These are phyloP conservation scores for Euphorbia celastroides DNA, from an alignment of 441 rosid species.

Conservation along the genomic window DNA sequence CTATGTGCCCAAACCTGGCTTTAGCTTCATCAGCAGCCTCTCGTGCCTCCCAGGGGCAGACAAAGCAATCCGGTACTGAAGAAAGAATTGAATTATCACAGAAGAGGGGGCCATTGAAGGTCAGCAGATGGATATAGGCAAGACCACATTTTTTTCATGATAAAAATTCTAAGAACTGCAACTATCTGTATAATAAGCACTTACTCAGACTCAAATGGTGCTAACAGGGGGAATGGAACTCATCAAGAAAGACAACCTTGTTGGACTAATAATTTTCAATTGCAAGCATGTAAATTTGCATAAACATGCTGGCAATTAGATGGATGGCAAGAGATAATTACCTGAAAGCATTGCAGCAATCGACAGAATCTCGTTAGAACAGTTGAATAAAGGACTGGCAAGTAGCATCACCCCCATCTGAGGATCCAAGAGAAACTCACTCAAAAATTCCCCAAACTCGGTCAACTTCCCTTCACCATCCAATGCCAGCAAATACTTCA, in stretches of 20 bases:
- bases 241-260: slow-evolving; percentile 77
- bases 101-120: slow-evolving; percentile 98
- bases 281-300: slow-evolving; percentile 28
- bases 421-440: slow-evolving; percentile 97
- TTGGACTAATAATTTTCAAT: slow-evolving; percentile 32
- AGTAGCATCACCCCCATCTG: slow-evolving; percentile 99
- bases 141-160: too few species aligned
- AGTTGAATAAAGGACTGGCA: slow-evolving; percentile 87
- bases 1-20: slow-evolving; percentile 94
- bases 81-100: slow-evolving; percentile 89
- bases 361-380: slow-evolving; percentile 94
- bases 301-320: slow-evolving; percentile 34
- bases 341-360: slow-evolving; percentile 97
- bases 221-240: slow-evolving; percentile 78
- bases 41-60: slow-evolving; percentile 99
- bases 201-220: slow-evolving; percentile 73
- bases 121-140: slow-evolving; percentile 99
- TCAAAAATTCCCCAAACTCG: slow-evolving; percentile 90
- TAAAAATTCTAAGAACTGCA: slow-evolving; percentile 99
- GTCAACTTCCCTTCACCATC: slow-evolving; percentile 97
- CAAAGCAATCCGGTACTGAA: slow-evolving; percentile 99
- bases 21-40: slow-evolving; percentile 99
- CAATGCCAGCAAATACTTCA: slow-evolving; percentile 91
- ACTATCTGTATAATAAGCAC: slow-evolving; percentile 97
- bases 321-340: slow-evolving; percentile 21